Evolutionary conservation across 257 asterid genomes (phyloP).

Genomic region (Salvia hispanica): DNA sequence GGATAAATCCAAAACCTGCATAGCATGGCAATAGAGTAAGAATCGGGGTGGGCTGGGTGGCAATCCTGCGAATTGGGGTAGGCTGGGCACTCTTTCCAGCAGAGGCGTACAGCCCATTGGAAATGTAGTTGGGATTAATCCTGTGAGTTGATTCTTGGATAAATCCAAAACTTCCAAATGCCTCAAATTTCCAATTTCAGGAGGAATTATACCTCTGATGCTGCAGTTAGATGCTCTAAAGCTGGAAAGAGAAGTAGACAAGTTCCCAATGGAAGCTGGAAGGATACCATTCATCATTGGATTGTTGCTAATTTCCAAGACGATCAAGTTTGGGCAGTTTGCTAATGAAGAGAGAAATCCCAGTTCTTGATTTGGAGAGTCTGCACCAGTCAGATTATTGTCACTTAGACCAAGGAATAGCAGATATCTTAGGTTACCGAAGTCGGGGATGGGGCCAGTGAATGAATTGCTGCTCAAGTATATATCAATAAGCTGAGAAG

Average conservation of each 20-base stretch:
- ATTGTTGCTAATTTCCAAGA: neutral
- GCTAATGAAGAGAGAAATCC: slow-evolving; percentile 37
- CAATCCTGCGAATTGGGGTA: too few relatives aligned
- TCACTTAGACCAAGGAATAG: neutral
- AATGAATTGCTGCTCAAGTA: slow-evolving; percentile 12
- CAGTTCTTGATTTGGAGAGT: slow-evolving; percentile 11
- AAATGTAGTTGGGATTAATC: too few relatives aligned
- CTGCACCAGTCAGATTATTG: slow-evolving; percentile 32
- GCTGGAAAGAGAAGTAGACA: neutral
- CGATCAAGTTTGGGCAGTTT: slow-evolving; percentile 15
- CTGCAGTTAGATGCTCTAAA: neutral
- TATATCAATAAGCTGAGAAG: slow-evolving; percentile 33
- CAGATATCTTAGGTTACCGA: slow-evolving; percentile 33
- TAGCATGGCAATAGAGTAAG: too few relatives aligned
- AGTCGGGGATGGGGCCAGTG: slow-evolving; percentile 31
- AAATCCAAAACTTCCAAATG: neutral
- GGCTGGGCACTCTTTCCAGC: too few relatives aligned
- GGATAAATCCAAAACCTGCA: too few relatives aligned
- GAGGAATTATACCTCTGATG: slow-evolving; percentile 2
- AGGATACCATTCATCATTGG: slow-evolving; percentile 6
- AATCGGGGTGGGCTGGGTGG: too few relatives aligned
- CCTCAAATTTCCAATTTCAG: neutral
- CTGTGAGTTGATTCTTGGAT: neutral
- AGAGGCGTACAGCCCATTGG: too few relatives aligned
- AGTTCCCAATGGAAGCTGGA: slow-evolving; percentile 12